Evolutionary conservation across 1,139 yeast species (phyloP).

Genomic region (Taphrina flavorubra): DNA sequence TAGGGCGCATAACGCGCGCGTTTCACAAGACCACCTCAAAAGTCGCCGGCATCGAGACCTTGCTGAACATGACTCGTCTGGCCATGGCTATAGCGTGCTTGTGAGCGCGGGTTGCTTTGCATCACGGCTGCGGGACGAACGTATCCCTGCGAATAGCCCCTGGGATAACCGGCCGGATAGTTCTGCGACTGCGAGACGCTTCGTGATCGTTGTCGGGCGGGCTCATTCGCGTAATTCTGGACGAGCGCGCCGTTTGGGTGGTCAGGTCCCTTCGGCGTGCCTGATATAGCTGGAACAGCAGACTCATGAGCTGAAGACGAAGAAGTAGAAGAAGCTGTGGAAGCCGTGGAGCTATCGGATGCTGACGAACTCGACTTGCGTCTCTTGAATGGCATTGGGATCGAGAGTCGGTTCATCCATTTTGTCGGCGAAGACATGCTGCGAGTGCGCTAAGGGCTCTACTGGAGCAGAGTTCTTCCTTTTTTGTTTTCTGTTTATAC

Average conservation of each 20-base stretch:
- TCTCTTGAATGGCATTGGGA: neutral
- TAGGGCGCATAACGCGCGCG: too few relatives aligned
- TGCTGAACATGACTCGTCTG: neutral
- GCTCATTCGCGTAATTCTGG: too few relatives aligned
- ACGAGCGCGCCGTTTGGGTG: too few relatives aligned
- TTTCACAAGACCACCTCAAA: neutral
- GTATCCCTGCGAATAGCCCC: conserved; percentile 17
- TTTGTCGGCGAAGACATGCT: neutral
- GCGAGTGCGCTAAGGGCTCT: neutral
- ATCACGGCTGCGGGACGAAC: conserved; percentile 1
- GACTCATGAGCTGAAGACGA: neutral
- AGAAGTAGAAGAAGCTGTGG: neutral
- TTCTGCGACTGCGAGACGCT: neutral
- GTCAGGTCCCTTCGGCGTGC: too few relatives aligned
- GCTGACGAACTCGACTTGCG: neutral
- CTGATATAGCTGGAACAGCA: too few relatives aligned
- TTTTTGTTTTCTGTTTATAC: too few relatives aligned
- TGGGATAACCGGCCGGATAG: conserved; percentile 10
- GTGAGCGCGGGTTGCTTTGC: neutral
- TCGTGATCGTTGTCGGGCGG: neutral
- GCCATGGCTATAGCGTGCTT: neutral
- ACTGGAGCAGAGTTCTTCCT: too few relatives aligned
- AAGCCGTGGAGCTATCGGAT: neutral
- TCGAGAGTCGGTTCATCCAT: neutral
- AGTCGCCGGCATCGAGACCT: conserved; percentile 8